These are phyloP conservation scores for Trametes villosa DNA, from an alignment of 768 basidiomycete genomes.

Conservation along the genomic window DNA sequence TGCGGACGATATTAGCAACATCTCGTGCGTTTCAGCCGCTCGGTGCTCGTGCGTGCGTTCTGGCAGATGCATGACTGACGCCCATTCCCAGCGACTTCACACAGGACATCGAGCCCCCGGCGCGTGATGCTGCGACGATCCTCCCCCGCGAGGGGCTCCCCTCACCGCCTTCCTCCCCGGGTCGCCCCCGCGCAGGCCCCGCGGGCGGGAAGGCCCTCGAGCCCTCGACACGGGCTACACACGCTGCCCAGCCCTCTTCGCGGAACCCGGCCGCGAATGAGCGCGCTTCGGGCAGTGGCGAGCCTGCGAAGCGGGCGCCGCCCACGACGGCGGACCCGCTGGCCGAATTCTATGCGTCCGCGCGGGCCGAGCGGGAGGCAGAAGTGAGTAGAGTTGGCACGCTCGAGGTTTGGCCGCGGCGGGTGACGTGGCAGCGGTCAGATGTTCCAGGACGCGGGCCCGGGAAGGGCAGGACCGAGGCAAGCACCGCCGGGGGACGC, in stretches of 20 bases:
- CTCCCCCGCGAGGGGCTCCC: conserved; percentile 36
- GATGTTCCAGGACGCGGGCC: conserved; percentile 6
- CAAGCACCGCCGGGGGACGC: not conserved
- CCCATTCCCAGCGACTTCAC: conserved; percentile 27
- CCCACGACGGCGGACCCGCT: conserved; percentile 52
- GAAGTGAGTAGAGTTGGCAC: conserved; percentile 39
- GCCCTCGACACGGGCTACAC: not conserved
- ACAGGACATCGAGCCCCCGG: conserved; percentile 16
- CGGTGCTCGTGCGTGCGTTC: conserved; percentile 1
- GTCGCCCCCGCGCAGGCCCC: not conserved
- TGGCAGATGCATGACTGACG: conserved; percentile 3
- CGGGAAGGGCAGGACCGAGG: not conserved
- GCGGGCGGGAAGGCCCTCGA: not conserved
- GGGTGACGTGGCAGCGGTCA: conserved; percentile 6
- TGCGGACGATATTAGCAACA: conserved; percentile 45
- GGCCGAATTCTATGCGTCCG: conserved; percentile 64
- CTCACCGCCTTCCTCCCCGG: conserved; percentile 16
- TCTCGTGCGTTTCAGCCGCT: conserved; percentile 46
- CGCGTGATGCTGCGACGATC: conserved; percentile 31
- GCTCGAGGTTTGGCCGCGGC: not conserved
- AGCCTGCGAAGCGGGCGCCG: not conserved
- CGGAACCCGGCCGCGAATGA: too few relatives aligned
- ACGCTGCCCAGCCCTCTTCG: not conserved
- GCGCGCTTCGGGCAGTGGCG: not conserved
- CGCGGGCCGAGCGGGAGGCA: conserved; percentile 51